phyloP scores from a whole-genome alignment of 768 basidiomycete species.

The Leccinum disarticulatum region DNA sequence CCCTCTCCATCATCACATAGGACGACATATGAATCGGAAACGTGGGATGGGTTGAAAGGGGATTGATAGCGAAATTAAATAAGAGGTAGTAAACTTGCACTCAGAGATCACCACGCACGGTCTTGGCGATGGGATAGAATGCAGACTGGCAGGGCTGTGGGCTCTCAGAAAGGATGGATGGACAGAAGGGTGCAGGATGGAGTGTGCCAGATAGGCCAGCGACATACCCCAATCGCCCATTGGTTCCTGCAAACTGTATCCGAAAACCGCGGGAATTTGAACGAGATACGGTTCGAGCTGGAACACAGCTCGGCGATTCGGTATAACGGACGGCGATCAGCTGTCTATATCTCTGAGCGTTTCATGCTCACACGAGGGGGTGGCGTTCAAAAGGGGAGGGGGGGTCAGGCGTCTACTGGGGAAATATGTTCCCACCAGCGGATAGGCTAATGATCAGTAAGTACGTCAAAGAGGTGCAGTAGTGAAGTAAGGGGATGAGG shows the following conservation, averaged over 20 bases:
- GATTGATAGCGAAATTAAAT: slow-evolving; percentile 1
- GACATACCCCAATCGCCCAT: neutral
- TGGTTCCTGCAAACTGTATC: slow-evolving; percentile 2
- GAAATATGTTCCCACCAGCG: slow-evolving; percentile 4
- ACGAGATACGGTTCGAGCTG: neutral
- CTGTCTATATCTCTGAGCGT: slow-evolving; percentile 19
- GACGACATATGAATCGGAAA: slow-evolving; percentile 20
- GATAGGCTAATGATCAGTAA: slow-evolving; percentile 8
- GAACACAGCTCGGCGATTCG: slow-evolving; percentile 3
- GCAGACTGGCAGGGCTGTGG: slow-evolving; percentile 5
- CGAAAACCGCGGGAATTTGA: slow-evolving; percentile 17
- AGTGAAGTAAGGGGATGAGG: slow-evolving; percentile 3
- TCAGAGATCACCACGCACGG: neutral
- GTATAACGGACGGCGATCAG: slow-evolving; percentile 28
- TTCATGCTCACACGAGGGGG: slow-evolving; percentile 23
- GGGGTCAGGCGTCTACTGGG: slow-evolving; percentile 4
- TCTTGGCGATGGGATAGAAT: neutral
- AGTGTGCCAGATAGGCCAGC: neutral
- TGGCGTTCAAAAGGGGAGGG: slow-evolving; percentile 11
- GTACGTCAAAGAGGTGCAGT: slow-evolving; percentile 22
- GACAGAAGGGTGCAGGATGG: neutral
- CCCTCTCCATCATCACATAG: neutral
- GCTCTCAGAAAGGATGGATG: neutral
- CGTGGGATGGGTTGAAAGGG: neutral
- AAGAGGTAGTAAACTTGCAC: neutral